Conservation (phyloP, 2,329 filamentous ascomycete genomes). For the Pestalotiopsis sp. region DNA sequence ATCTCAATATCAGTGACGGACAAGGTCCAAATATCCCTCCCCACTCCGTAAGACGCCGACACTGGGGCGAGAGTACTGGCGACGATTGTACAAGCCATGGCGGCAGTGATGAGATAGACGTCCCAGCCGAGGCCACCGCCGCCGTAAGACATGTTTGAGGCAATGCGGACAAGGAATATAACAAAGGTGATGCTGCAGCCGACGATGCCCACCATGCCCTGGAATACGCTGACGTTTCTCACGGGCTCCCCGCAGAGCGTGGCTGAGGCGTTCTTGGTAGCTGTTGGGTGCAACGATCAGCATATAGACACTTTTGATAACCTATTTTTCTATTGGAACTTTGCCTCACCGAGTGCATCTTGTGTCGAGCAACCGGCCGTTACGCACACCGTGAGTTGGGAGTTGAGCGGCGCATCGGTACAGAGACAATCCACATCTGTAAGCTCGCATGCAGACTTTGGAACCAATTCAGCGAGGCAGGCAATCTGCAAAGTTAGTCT, state of each 20-base stretch:
- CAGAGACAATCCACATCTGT: neutral
- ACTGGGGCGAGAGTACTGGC: slow-evolving; percentile 8
- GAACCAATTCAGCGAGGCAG: neutral
- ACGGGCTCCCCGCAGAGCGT: slow-evolving; percentile 14
- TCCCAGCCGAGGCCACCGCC: slow-evolving; percentile 14
- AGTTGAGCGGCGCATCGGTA: slow-evolving; percentile 2
- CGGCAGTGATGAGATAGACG: slow-evolving; percentile 14
- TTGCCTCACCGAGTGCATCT: neutral
- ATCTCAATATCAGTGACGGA: slow-evolving; percentile 16
- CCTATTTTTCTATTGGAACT: neutral
- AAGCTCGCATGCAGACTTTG: neutral
- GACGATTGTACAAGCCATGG: slow-evolving; percentile 10
- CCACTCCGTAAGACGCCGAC: slow-evolving; percentile 14
- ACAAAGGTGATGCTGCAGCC: slow-evolving; percentile 16
- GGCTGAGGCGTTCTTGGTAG: slow-evolving; percentile 15
- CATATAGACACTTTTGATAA: neutral
- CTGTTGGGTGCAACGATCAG: neutral
- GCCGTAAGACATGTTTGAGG: neutral
- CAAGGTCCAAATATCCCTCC: slow-evolving; percentile 20
- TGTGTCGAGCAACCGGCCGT: neutral
- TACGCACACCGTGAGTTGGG: slow-evolving; percentile 9
- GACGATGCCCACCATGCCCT: slow-evolving; percentile 15
- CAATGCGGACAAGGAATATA: slow-evolving; percentile 13
- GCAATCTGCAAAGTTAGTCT: neutral
- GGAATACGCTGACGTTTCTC: slow-evolving; percentile 9